Percentiles rank a stretch among this genome's conserved stretches.
These are phyloP conservation scores for Chlorophyllum brunneum DNA, from an alignment of 768 basidiomycete species.

Conservation along the genomic window DNA sequence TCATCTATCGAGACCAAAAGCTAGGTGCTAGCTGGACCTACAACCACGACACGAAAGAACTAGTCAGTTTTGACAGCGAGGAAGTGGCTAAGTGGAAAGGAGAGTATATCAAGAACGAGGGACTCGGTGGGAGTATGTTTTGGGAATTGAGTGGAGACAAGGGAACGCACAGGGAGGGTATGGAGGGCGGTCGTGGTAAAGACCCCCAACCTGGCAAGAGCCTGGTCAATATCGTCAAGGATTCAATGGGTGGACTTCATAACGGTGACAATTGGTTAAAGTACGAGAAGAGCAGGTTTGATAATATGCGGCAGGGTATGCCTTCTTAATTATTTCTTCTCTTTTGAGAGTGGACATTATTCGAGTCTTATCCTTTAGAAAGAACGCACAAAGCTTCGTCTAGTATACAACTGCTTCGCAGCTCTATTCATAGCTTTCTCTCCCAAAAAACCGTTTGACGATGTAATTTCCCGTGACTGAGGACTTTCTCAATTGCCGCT, in stretches of 20 bases:
- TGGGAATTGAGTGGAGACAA: slow-evolving; percentile 94
- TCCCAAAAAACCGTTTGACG: too few species aligned
- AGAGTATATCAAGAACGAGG: slow-evolving; percentile 70
- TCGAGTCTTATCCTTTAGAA: too few species aligned
- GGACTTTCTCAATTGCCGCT: too few species aligned
- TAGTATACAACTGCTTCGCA: too few species aligned
- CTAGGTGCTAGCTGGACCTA: slow-evolving; percentile 81
- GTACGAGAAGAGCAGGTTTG: slow-evolving; percentile 75
- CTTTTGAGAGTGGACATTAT: background rate
- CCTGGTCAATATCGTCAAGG: slow-evolving; percentile 70
- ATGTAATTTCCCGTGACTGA: too few species aligned
- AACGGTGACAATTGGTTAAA: slow-evolving; percentile 72
- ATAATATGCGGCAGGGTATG: slow-evolving; percentile 78
- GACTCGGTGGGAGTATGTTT: slow-evolving; percentile 90
- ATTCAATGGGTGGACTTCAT: slow-evolving; percentile 58
- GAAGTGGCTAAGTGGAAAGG: slow-evolving; percentile 71
- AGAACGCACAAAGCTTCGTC: too few species aligned
- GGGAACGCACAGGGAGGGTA: slow-evolving; percentile 56
- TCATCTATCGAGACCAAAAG: slow-evolving; percentile 61
- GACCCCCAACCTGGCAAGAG: slow-evolving; percentile 66
- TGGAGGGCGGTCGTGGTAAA: slow-evolving; percentile 75
- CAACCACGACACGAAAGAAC: slow-evolving; percentile 68
- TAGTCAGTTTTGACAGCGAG: slow-evolving; percentile 80
- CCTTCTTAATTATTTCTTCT: slow-evolving; percentile 9
- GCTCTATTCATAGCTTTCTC: too few species aligned